Evolutionary conservation across 1,284 basidiomycete genomes (phyloP), one percentile per base, ranked within the genome.

Genomic region (Sutorius eximius): DNA sequence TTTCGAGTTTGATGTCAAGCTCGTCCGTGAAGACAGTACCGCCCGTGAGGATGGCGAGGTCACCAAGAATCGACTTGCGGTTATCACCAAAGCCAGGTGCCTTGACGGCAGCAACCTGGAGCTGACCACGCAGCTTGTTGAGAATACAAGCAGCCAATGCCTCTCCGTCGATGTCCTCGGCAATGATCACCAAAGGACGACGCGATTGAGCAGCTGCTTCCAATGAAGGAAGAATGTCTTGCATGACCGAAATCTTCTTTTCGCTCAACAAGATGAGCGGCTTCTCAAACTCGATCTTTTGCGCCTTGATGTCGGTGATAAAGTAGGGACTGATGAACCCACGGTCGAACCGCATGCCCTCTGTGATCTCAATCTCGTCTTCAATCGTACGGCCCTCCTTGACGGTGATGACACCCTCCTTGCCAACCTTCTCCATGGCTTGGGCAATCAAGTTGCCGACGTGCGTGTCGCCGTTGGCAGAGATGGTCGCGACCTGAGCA

Each of bases 351-450:
- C 95, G 88, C 96, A 98, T 99, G 72, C 96, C 96, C 78, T 99
- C 96, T 32, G 96, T 98, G 71, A 99, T 95, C 75, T 99, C 96
- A 71, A 98, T 98, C 78, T 98, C 91, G 72, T 99, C 96, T 67
- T 98, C 94, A 63, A 96, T 96, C 13, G 96, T 98, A 61, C 90
- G 87, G 53, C 96, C 96, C 76, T 98, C 96, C 82, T 97, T 98
- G 74, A 99, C 95, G 58, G 96, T 99, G 80, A 99, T 98, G 71
- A 98, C 96, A 74, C 96, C 96, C 77, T 99, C 96, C 80, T 98
- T 98, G 72, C 96, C 96, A 59, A 98, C 96, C 76, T 98, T 98
- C 78, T 98, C 96, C 96, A 98, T 98, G 3, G 96, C 96, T 70
- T 95, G 93, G n/a, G 96, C 95, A 74, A 98, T 98, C 69, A 99